These are phyloP conservation scores for Rubroboletus pulcherrimus DNA, from an alignment of 768 basidiomycete species.

Conservation along the genomic window DNA sequence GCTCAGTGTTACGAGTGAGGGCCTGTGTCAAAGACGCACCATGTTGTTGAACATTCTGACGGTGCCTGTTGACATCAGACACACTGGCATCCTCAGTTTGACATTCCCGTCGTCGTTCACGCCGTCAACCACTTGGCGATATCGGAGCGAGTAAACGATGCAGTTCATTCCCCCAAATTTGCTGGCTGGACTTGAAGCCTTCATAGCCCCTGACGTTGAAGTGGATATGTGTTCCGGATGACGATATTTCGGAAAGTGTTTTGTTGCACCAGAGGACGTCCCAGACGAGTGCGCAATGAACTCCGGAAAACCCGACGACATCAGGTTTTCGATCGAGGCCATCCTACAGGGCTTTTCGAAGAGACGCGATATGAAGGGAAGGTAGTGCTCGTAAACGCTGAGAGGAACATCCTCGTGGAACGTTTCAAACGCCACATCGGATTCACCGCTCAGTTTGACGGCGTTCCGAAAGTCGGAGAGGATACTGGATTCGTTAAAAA, in stretches of 20 bases:
- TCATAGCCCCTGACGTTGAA: constrained; percentile 10
- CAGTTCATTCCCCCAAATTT: constrained; percentile 15
- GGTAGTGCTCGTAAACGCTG: constrained; percentile 16
- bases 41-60: constrained; percentile 21
- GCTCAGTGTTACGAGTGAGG: background rate
- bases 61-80: constrained; percentile 21
- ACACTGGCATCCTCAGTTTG: constrained; percentile 12
- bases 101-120: constrained; percentile 8
- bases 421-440: background rate
- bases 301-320: constrained; percentile 21
- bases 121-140: constrained; percentile 10
- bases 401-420: constrained; percentile 18
- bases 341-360: constrained; percentile 20
- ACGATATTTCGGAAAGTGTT: constrained; percentile 20
- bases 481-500: constrained; percentile 13
- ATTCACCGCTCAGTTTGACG: background rate
- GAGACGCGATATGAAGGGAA: constrained; percentile 18
- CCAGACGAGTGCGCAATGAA: constrained; percentile 22
- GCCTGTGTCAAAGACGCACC: background rate
- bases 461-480: constrained; percentile 15
- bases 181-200: constrained; percentile 8
- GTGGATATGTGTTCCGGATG: constrained; percentile 21
- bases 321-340: constrained; percentile 18
- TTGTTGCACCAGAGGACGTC: constrained; percentile 14
- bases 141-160: constrained; percentile 22